phyloP scores from a whole-genome alignment of 176 grass and related monocot genomes.

The Microstegium vimineum region DNA sequence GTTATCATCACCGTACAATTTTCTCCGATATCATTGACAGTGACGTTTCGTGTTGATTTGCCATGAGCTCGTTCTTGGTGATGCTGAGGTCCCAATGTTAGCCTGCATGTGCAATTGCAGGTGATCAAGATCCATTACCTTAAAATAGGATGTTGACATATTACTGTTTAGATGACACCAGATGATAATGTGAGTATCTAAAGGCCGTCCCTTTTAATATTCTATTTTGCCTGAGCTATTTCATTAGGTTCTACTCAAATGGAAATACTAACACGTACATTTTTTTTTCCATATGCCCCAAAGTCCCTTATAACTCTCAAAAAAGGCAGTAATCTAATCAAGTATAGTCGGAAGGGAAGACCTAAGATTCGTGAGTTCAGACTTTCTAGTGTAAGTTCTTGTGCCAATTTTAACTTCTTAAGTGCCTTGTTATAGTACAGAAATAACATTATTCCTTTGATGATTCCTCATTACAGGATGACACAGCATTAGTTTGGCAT shows the following conservation, averaged over 20 bases:
- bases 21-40: background rate
- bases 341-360: constrained; percentile 68
- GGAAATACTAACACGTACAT: background rate
- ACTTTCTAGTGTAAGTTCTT: constrained; percentile 67
- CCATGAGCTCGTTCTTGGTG: background rate
- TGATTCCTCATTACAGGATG: constrained; percentile 52
- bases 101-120: constrained; percentile 14
- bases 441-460: background rate
- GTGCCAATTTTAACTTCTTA: background rate
- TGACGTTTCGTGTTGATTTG: background rate
- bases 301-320: constrained; percentile 59
- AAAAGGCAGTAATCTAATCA: constrained; percentile 56
- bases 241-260: background rate
- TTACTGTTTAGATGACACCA: constrained; percentile 58
- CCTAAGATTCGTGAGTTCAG: constrained; percentile 64
- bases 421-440: background rate
- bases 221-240: background rate
- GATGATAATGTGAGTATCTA: constrained; percentile 46
- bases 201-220: background rate
- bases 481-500: constrained; percentile 66
- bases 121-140: constrained; percentile 15
- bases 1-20: background rate
- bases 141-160: constrained; percentile 54
- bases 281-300: background rate
- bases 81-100: background rate